phyloP scores from a whole-genome alignment of 306 rosid genomes.

The Malus fusca region DNA sequence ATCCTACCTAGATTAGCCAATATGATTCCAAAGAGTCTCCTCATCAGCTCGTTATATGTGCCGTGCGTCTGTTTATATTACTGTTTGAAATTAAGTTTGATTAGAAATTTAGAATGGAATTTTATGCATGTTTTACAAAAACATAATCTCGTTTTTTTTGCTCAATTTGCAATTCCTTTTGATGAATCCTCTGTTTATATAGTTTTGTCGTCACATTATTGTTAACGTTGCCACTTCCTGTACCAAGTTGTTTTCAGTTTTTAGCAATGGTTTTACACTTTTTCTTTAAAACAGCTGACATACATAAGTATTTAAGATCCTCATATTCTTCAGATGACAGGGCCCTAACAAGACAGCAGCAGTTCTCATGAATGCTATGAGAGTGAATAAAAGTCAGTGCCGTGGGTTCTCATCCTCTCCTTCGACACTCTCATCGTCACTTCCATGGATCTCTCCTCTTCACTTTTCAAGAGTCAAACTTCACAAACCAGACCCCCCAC shows the following conservation, averaged over 20 bases:
- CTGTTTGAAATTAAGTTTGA: neutral
- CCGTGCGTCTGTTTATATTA: neutral
- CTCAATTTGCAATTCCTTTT: neutral
- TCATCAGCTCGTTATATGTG: neutral
- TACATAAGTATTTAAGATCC: neutral
- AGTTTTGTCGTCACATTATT: neutral
- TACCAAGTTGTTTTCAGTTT: no score
- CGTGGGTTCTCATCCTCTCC: conserved; percentile 18
- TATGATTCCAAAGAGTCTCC: neutral
- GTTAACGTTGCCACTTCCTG: no score
- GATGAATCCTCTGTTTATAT: neutral
- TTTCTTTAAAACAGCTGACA: neutral
- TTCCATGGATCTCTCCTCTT: conserved; percentile 70
- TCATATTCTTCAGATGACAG: conserved; percentile 10
- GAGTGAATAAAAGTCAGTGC: conserved; percentile 12
- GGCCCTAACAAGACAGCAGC: conserved; percentile 2
- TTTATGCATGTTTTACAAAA: neutral
- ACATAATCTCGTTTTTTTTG: neutral
- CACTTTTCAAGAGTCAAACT: conserved; percentile 32
- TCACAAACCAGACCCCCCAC: conserved; percentile 43
- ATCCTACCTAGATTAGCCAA: neutral
- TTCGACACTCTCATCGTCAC: conserved; percentile 21
- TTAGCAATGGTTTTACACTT: neutral
- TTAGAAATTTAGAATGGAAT: no score
- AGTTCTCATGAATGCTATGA: conserved; percentile 33